Evolutionary conservation across 1,284 basidiomycete species (phyloP), one percentile per base, ranked within the genome.

Genomic region (Trichosporon coremiiforme): DNA sequence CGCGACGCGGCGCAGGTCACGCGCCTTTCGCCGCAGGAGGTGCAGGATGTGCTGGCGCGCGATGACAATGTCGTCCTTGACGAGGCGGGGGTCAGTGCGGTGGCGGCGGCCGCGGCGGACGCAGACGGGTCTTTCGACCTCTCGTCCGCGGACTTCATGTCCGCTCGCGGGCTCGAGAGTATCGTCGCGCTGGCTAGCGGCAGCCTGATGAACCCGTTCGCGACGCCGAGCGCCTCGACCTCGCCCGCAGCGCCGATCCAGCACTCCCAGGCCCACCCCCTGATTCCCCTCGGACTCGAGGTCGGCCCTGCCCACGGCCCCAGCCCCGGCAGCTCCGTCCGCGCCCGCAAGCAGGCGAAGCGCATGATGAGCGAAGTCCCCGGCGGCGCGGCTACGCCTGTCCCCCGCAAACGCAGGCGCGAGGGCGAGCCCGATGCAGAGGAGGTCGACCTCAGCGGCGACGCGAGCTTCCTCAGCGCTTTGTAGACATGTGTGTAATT

Each of bases 361-460:
- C 66, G 79, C 38, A 70, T 68, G 64, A 75, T 75, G 64, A 71
- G 67, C 29, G 77, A 79, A 64, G 60, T 76, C 1, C 80, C 80
- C 1, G 79, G 79, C 17, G 80, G 80, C 13, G 79, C 80, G 0
- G 79, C 77, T 7, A 78, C 75, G 65, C 80, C 80, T 8, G 80
- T 82, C 6, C 68, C 78, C 0, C 78, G 79, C 70, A 63, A 75
- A 38, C 63, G 68, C 3, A 72, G 67, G 45, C 68, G 68, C 12
- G 66, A 53, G 2, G 63, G 57, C 5, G 50, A 62, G 53, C 41
- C 17, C 1, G 66, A 67, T 29, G 25, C 25, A 2, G 60, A 50
- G n/a, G 68, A 68, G 60, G 66, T 70, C 29, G 70, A 71, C 22
- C 60, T 73, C 10, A 63, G 57, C 17, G 71, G 71, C 25, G 73